Base-by-base conservation (phyloP, 1,284 basidiomycete species). In the Meripilus lineatus region DNA sequence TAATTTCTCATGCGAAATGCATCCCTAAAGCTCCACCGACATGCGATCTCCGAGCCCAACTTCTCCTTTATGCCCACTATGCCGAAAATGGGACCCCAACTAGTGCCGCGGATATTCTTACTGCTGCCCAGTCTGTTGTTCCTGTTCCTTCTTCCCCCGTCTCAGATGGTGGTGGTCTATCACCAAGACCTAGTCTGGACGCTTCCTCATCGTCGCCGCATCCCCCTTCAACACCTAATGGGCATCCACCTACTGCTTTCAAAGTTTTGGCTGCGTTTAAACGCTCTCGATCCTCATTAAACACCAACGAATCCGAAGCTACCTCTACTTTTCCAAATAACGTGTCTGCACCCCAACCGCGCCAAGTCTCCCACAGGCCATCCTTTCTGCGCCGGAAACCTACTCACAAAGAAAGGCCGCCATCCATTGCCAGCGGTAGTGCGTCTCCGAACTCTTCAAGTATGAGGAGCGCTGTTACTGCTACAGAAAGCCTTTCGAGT, bases 1-100 rank as follows among this genome's bases (percentile, higher is more conserved):
- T 96, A 46, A 89, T 97, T 49, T 83, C 87, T 15, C 93, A 97
- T 62, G 67, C 81, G 6, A 81, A 84, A 53, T 97, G 93, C 56
- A 78, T 81, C 1, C 61, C 66, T 21, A 79, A 84, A 38, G 89
- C 89, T 0, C 79, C 87, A 11, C 75, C 82, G 2, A 84, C 84
- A 2, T 96, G 93, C 62, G 88, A 94, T 57, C 72, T 93, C 23
- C 84, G 87, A 41, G 75, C 85, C 2, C 87, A 86, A 56, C 71
- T 88, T 13, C 65, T 88, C 26, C 58, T 78, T 37, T 84, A 84
- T 49, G 84, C 83, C 0, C 79, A 84, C 48, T 84, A 84, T 53
- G 84, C 84, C 13, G 81, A 83, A 60, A 75, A 74, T 49, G 77
- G 78, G 15, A 77, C 72, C 50, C 67, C 77, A 6, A 66, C 68